Percentiles rank a stretch among this genome's conserved stretches.
Evolutionary conservation across 1,284 basidiomycete genomes (phyloP).

Genomic region (Ceratobasidium sp.): DNA sequence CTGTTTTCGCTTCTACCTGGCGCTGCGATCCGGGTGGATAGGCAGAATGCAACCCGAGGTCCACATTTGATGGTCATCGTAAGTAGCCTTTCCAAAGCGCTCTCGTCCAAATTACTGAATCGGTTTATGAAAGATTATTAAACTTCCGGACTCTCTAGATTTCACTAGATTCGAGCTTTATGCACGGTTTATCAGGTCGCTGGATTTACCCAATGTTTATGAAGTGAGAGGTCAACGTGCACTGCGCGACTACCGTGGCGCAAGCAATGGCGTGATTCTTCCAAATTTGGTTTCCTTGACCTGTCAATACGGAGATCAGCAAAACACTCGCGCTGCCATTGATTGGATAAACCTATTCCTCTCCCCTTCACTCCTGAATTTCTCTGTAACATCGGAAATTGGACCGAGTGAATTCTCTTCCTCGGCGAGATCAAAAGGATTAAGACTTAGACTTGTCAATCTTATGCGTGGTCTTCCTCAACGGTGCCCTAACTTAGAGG

Average conservation of each 20-base stretch:
- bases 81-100: neutral
- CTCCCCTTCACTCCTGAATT: neutral
- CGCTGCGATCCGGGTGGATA: neutral
- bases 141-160: neutral
- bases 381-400: neutral
- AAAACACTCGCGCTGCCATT: neutral
- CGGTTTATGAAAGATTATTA: neutral
- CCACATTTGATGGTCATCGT: neutral
- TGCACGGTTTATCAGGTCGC: constrained; percentile 8
- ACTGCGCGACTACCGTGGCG: neutral
- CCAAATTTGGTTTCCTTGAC: constrained; percentile 19
- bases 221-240: neutral
- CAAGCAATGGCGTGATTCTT: neutral
- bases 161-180: constrained; percentile 22
- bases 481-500: constrained; percentile 16
- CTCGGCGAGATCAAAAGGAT: neutral
- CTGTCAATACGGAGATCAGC: constrained; percentile 4
- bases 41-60: neutral
- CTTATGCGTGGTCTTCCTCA: neutral
- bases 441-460: neutral
- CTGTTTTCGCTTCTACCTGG: constrained; percentile 26
- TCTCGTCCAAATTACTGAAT: neutral
- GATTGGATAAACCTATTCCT: constrained; percentile 12
- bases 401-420: neutral
- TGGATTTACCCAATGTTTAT: constrained; percentile 26